A percentile compares a stretch with the other conserved stretches of the same genome.
Evolutionary conservation across 1,284 basidiomycete genomes (phyloP).

Genomic region (Earliella scabrosa): DNA sequence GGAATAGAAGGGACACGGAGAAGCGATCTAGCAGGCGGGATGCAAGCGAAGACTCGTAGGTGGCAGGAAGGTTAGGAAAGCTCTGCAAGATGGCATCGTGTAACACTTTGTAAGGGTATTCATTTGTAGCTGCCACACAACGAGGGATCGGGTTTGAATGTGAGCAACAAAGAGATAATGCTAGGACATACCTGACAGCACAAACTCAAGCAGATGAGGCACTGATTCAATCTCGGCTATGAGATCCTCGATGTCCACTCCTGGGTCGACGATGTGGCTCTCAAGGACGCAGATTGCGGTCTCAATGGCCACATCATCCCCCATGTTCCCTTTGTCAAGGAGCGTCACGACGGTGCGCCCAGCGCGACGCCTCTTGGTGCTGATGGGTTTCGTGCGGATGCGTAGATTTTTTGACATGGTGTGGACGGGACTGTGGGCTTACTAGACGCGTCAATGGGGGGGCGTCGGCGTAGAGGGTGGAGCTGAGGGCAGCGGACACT

Average conservation of each 20-base stretch:
- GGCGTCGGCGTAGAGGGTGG: not conserved
- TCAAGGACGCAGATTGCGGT: constrained; percentile 18
- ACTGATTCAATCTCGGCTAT: not conserved
- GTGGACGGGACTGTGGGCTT: not conserved
- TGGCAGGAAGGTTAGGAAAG: constrained; percentile 6
- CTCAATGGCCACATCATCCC: constrained; percentile 17
- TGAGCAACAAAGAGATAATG: not conserved
- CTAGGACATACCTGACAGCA: constrained; percentile 13
- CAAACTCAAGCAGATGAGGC: constrained; percentile 18
- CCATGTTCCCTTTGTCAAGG: constrained; percentile 9
- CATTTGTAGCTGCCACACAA: not conserved
- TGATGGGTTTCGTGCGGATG: not conserved
- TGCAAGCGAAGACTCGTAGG: constrained; percentile 18
- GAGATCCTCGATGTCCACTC: not conserved
- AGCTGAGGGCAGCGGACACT: too few relatives aligned
- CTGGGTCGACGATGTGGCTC: constrained; percentile 6
- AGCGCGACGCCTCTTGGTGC: not conserved
- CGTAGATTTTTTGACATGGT: not conserved
- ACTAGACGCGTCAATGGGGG: not conserved
- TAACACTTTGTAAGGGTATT: not conserved
- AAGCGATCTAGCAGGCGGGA: constrained; percentile 39
- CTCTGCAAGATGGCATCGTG: not conserved
- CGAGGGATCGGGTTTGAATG: not conserved
- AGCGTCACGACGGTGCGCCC: not conserved
- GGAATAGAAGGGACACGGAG: constrained; percentile 18